These are phyloP conservation scores for Teratosphaeria epicoccoides DNA, from an alignment of 2,329 filamentous ascomycete genomes.

Conservation along the genomic window DNA sequence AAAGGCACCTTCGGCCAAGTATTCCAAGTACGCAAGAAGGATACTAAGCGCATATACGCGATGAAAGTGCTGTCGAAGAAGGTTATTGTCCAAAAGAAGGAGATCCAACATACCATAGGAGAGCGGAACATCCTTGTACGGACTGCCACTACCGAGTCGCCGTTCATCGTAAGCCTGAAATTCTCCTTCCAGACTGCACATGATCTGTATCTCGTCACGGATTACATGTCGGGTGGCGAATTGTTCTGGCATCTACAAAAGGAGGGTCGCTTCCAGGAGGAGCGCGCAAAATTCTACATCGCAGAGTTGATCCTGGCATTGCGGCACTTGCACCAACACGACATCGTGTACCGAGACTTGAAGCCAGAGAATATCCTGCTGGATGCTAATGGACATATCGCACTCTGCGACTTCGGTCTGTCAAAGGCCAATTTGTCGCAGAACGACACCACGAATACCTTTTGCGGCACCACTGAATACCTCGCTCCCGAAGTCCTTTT, in stretches of 20 bases:
- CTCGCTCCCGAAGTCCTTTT: constrained; percentile 88
- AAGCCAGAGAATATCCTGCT: constrained; percentile 97
- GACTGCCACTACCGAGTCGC: constrained; percentile 88
- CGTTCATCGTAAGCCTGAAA: constrained; percentile 95
- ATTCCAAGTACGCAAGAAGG: constrained; percentile 95
- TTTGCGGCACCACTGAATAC: constrained; percentile 97
- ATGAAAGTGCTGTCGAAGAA: constrained; percentile 99
- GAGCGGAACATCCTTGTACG: constrained; percentile 95
- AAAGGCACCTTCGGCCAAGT: constrained; percentile 98
- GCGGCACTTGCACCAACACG: constrained; percentile 88
- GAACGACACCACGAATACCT: constrained; percentile 96
- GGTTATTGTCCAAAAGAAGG: constrained; percentile 99
- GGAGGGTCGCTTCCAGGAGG: constrained; percentile 90
- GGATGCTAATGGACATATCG: constrained; percentile 95
- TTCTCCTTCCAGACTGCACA: constrained; percentile 98
- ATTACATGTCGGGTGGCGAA: constrained; percentile 98
- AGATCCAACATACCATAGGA: constrained; percentile 92
- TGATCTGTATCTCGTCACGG: constrained; percentile 94
- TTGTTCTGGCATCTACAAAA: constrained; percentile 98
- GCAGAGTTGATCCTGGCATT: constrained; percentile 92
- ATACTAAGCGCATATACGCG: constrained; percentile 89
- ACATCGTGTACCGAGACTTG: constrained; percentile 94
- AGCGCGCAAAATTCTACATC: constrained; percentile 95
- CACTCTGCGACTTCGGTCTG: constrained; percentile 90
- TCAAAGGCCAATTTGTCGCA: constrained; percentile 96